These are phyloP conservation scores for Emmonsiellopsis sp. DNA, from an alignment of 2,329 filamentous ascomycete genomes.

Conservation along the genomic window DNA sequence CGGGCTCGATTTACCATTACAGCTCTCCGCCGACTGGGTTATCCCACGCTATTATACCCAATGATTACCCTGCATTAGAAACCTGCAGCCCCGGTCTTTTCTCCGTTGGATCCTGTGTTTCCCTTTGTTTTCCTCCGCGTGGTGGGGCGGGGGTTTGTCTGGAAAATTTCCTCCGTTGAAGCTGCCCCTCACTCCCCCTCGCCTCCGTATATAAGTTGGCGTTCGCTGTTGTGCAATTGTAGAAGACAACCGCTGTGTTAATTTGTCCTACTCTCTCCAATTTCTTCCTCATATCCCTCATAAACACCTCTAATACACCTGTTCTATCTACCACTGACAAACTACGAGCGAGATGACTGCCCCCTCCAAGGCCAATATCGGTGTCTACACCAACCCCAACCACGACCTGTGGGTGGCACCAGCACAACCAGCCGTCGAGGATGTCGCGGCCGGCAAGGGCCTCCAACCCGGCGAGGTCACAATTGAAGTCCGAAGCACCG, in stretches of 20 bases:
- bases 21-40: too few species aligned
- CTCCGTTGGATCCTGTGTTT: constrained; percentile 8
- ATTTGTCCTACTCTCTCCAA: too few species aligned
- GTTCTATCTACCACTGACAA: not conserved
- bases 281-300: too few species aligned
- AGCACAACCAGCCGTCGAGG: constrained; percentile 66
- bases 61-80: too few species aligned
- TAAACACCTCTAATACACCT: too few species aligned
- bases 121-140: constrained; percentile 3
- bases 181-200: not conserved
- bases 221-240: too few species aligned
- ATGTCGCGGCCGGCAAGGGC: constrained; percentile 55
- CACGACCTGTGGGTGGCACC: constrained; percentile 86
- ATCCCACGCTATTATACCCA: too few species aligned
- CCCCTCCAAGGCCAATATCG: constrained; percentile 67
- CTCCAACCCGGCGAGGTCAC: constrained; percentile 79
- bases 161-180: constrained; percentile 1
- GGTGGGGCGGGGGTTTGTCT: not conserved
- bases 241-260: too few species aligned
- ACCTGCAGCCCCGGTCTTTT: not conserved
- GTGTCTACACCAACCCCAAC: constrained; percentile 87
- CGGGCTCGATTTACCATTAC: too few species aligned
- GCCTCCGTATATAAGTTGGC: too few species aligned
- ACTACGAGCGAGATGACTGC: not conserved
- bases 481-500: constrained; percentile 82